phyloP scores from a whole-genome alignment of 305 asterid genomes.

The Rubia occidens region DNA sequence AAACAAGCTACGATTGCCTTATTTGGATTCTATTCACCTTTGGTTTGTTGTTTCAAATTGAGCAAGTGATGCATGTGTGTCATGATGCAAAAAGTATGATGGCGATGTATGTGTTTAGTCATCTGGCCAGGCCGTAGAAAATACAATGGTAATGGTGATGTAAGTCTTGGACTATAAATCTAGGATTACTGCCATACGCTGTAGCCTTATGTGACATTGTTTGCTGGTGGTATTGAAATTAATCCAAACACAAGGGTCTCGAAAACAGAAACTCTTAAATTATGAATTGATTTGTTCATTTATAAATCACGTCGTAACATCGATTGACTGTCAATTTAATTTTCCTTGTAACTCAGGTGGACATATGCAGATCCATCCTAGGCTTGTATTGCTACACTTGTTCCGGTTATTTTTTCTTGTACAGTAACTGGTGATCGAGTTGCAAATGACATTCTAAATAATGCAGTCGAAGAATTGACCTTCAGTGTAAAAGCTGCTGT shows the following conservation, averaged over 20 bases:
- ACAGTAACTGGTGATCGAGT: conserved; percentile 84
- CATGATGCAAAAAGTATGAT: background rate
- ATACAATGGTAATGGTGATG: background rate
- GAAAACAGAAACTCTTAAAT: background rate
- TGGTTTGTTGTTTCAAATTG: background rate
- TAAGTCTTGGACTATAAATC: background rate
- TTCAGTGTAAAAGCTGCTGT: conserved; percentile 78
- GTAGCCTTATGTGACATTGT: background rate
- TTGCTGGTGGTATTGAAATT: too few species aligned
- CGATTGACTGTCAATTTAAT: conserved; percentile 17
- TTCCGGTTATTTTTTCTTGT: conserved; percentile 76
- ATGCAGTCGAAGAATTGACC: conserved; percentile 78
- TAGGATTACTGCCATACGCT: background rate
- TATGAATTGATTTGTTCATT: background rate
- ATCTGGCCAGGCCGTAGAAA: background rate
- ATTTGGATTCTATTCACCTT: background rate
- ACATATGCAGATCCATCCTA: conserved; percentile 96
- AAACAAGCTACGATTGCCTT: background rate
- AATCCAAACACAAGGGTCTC: background rate
- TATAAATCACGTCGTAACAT: background rate
- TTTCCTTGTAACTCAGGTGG: conserved; percentile 85
- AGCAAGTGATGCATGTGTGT: background rate
- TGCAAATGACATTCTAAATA: conserved; percentile 62
- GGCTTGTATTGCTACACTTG: conserved; percentile 96
- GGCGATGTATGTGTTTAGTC: background rate